Conservation (phyloP, 1,284 basidiomycete genomes). For the Tilletia caries region DNA sequence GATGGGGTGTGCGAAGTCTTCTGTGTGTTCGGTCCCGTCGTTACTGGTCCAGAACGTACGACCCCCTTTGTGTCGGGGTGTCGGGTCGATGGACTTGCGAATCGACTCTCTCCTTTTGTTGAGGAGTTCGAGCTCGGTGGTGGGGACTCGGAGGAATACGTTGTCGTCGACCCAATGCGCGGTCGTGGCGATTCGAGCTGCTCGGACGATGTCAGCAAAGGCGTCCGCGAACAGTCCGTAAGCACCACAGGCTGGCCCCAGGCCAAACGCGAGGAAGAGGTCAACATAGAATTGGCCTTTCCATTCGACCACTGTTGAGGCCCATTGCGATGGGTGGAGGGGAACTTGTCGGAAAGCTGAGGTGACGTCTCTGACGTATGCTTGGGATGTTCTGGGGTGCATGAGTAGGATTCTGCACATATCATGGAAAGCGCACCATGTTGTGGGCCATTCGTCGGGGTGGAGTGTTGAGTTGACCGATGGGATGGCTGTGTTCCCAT, state of each 20-base stretch:
- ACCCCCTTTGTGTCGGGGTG: neutral
- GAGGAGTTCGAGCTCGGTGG: neutral
- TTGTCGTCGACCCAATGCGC: constrained; percentile 1
- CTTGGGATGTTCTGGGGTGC: neutral
- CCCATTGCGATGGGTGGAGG: neutral
- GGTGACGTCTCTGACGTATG: neutral
- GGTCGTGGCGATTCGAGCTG: neutral
- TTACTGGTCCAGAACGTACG: no score
- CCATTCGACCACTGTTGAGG: neutral
- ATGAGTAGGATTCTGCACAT: neutral
- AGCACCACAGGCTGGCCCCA: neutral
- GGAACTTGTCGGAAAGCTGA: neutral
- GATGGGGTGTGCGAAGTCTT: neutral
- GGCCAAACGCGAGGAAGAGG: neutral
- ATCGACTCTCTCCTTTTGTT: no score
- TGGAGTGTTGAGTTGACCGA: neutral
- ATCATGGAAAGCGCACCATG: neutral
- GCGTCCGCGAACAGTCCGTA: neutral
- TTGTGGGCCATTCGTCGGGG: neutral
- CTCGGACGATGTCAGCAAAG: neutral
- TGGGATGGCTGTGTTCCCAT: neutral
- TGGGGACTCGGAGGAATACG: neutral
- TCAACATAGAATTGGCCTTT: neutral
- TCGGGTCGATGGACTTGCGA: neutral
- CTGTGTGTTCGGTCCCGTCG: no score